These are phyloP conservation scores for Phaeodactylum tricornutum DNA, from an alignment of 108 stramenopile genomes.

Conservation along the genomic window DNA sequence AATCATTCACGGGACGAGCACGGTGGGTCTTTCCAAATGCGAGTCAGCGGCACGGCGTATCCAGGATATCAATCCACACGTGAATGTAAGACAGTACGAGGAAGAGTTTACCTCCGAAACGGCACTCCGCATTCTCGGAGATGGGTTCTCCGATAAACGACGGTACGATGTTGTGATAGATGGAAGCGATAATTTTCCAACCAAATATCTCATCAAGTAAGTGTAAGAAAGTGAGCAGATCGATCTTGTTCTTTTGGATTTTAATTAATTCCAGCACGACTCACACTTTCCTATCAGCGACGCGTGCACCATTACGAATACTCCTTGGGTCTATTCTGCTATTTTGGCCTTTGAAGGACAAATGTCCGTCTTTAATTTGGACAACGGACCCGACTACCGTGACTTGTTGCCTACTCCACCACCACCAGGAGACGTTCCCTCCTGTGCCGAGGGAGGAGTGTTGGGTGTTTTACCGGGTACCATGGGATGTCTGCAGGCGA, in stretches of 20 bases:
- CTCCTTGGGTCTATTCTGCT: conserved; percentile 88
- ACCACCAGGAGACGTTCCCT: conserved; percentile 84
- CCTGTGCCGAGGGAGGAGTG: conserved; percentile 94
- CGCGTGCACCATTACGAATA: conserved; percentile 68
- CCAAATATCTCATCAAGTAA: conserved; percentile 86
- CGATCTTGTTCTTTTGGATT: background rate
- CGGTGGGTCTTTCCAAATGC: conserved; percentile 73
- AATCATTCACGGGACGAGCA: conserved; percentile 82
- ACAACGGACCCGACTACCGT: conserved; percentile 76
- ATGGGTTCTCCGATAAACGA: conserved; percentile 33
- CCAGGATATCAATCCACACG: conserved; percentile 74
- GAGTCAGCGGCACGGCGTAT: conserved; percentile 64
- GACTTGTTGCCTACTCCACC: conserved; percentile 88
- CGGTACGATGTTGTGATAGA: conserved; percentile 82
- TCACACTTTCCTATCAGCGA: conserved; percentile 31
- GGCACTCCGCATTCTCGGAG: conserved; percentile 48
- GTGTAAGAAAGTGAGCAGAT: background rate
- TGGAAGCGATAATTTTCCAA: conserved; percentile 93
- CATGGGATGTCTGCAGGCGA: conserved; percentile 93
- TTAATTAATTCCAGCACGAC: background rate
- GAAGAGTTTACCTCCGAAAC: conserved; percentile 74
- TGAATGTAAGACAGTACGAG: conserved; percentile 54
- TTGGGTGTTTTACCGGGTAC: conserved; percentile 89
- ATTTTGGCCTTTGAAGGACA: conserved; percentile 94
- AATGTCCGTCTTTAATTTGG: conserved; percentile 71